A percentile compares a stretch with the other conserved stretches of the same genome.
These are phyloP conservation scores for Radiomyces spectabilis DNA, from an alignment of 192 early-diverging fungal species.

Conservation along the genomic window DNA sequence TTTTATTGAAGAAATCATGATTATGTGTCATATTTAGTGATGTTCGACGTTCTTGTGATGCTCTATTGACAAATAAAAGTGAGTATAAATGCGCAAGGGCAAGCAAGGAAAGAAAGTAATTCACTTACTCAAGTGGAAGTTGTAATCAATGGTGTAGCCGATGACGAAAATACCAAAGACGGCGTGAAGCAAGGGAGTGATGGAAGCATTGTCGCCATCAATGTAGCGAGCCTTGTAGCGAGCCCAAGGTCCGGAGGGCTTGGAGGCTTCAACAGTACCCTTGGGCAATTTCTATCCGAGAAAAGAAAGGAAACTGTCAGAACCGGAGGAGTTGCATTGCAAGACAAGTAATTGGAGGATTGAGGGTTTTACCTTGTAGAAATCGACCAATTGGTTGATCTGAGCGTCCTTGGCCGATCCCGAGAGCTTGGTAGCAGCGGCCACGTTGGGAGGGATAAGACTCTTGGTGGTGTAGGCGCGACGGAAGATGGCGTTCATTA, in stretches of 20 bases:
- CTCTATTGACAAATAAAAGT: slow-evolving; percentile 33
- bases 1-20: too few species aligned
- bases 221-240: slow-evolving; percentile 70
- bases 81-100: too few species aligned
- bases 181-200: slow-evolving; percentile 57
- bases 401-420: slow-evolving; percentile 47
- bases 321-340: too few species aligned
- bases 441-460: slow-evolving; percentile 70
- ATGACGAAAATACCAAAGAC: slow-evolving; percentile 49
- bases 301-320: too few species aligned
- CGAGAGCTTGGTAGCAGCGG: slow-evolving; percentile 53
- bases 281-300: slow-evolving; percentile 61
- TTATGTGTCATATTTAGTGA: too few species aligned
- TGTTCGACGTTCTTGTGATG: slow-evolving; percentile 80
- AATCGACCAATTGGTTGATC: slow-evolving; percentile 56
- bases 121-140: slow-evolving; percentile 66
- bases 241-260: slow-evolving; percentile 44
- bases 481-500: slow-evolving; percentile 32
- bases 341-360: too few species aligned
- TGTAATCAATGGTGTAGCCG: slow-evolving; percentile 70
- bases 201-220: slow-evolving; percentile 60
- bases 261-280: slow-evolving; percentile 45
- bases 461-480: slow-evolving; percentile 39
- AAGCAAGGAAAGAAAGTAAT: too few species aligned
- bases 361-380: slow-evolving; percentile 65